Evolutionary conservation across 345 rosid species (phyloP).

Genomic region (Syzygium grande): DNA sequence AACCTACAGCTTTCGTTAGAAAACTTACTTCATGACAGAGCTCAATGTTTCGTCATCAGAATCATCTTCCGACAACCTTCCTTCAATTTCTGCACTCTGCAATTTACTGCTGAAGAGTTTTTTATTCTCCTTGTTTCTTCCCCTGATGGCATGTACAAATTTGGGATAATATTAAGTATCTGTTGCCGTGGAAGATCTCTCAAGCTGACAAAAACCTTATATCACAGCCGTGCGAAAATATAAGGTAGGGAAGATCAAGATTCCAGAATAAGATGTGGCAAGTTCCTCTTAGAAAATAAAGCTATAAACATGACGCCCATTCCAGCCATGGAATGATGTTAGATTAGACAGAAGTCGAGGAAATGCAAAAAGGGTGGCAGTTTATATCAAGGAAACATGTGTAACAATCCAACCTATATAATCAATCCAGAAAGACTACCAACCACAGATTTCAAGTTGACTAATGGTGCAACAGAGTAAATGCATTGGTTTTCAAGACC

Average conservation of each 20-base stretch:
- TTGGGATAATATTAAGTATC: not conserved
- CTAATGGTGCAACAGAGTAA: not conserved
- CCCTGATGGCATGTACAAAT: slow-evolving; percentile 7
- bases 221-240: not conserved
- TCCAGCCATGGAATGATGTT: not conserved
- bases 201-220: not conserved
- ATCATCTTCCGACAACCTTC: slow-evolving; percentile 10
- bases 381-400: not conserved
- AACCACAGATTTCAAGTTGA: not conserved
- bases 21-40: slow-evolving; percentile 32
- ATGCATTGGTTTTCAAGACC: not conserved
- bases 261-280: not conserved
- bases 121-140: slow-evolving; percentile 9
- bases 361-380: not conserved
- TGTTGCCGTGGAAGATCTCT: not conserved
- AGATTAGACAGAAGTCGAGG: not conserved
- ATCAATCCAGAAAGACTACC: not conserved
- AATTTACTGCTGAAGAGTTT: not conserved
- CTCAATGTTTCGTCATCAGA: slow-evolving; percentile 34
- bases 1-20: not conserved
- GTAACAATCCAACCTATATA: not conserved
- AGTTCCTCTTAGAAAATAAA: not conserved
- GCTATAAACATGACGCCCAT: not conserved
- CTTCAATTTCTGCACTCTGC: slow-evolving; percentile 3
- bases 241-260: not conserved